Evolutionary conservation across 805 yeast genomes (phyloP), one percentile per base, ranked within the genome.

Genomic region (Saccharomyces mikatae): DNA sequence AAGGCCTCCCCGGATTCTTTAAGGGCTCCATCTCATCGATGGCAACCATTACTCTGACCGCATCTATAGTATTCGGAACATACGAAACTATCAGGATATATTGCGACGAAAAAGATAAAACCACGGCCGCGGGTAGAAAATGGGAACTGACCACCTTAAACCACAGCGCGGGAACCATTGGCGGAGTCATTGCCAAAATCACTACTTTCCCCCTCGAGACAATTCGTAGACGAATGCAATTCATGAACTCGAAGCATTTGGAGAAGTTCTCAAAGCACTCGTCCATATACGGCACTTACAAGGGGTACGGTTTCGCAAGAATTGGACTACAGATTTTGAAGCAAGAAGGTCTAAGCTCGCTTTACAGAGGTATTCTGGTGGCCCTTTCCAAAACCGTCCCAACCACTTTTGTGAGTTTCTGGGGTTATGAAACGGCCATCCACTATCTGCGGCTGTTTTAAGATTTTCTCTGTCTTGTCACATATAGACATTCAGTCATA

Each of bases 171-270:
- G 96, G 48, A 73, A 51, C 89, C 41, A 50, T 81, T 0, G 96
- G 97, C 0, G 98, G 97, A 0, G 74, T 82, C 0, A 60, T 81
- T 2, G 80, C 96, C 11, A 94, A 94, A 67, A 79, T 83, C 0
- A 59, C 82, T 0, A 83, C 89, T 0, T 94, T 89, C 69, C 99
- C 99, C 0, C 67, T 94, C 47, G 99, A 94, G 67, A 81, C 96
- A 0, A 66, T 91, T 2, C 75, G 97, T 24, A 83, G 89, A 63
- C 74, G 96, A 41, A 70, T 86, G 47, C 97, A 92, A 67, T 81
- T 91, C 61, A 72, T 49, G 59, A 60, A 46, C 56, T 68, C 61
- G 46, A 56, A 47, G 46, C 49, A 50, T 26, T 47, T 55, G 47
- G 71, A 57, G 56, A 55, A 48, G 31, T 66, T 47, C 61, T 62